Evolutionary conservation across 306 rosid genomes (phyloP).

Genomic region (Lithocarpus polystachyus): DNA sequence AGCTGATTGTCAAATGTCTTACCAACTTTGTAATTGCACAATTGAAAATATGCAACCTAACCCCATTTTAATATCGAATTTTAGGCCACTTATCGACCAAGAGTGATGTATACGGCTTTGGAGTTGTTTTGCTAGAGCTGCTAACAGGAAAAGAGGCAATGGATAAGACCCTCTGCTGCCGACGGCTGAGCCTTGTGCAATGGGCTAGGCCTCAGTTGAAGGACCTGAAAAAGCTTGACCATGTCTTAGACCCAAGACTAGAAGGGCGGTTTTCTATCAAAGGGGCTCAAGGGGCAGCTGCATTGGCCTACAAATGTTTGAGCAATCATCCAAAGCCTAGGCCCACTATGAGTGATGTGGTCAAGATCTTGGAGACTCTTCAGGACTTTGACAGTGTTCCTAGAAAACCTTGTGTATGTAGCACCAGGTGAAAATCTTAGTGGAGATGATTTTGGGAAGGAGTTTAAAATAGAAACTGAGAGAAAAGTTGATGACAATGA

Average conservation of each 20-base stretch:
- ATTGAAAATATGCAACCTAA: background rate
- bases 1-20: background rate
- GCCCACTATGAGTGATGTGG: slow-evolving; percentile 64
- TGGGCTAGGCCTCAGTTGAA: slow-evolving; percentile 76
- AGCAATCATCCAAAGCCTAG: slow-evolving; percentile 58
- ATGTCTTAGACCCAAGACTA: slow-evolving; percentile 51
- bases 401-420: slow-evolving; percentile 70
- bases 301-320: slow-evolving; percentile 63
- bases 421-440: slow-evolving; percentile 40
- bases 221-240: slow-evolving; percentile 42
- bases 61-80: slow-evolving; percentile 5
- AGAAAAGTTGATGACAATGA: background rate
- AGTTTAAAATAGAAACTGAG: background rate
- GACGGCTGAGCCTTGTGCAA: slow-evolving; percentile 58
- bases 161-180: slow-evolving; percentile 36
- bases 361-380: slow-evolving; percentile 50
- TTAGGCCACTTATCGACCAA: slow-evolving; percentile 73
- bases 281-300: slow-evolving; percentile 56
- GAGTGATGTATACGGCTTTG: slow-evolving; percentile 86
- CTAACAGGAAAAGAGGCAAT: slow-evolving; percentile 69
- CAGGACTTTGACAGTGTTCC: slow-evolving; percentile 49
- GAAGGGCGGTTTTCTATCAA: slow-evolving; percentile 61
- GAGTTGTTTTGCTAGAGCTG: slow-evolving; percentile 78
- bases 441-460: slow-evolving; percentile 3
- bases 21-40: background rate